phyloP scores from a whole-genome alignment of 371 early-diverging fungal species.

The Rhizopus delemar region DNA sequence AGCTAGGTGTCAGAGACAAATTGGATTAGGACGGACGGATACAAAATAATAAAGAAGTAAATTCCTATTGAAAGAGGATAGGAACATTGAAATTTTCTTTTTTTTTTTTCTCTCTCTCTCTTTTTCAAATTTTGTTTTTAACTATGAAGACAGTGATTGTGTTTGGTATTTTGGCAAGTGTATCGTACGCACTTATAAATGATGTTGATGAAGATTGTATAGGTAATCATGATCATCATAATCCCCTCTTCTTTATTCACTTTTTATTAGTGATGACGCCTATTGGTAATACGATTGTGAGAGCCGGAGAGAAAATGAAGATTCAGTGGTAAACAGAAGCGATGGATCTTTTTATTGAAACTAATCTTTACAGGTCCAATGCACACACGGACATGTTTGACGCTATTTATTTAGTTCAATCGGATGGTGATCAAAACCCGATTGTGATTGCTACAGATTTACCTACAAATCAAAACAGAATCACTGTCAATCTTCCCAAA shows the following conservation, averaged over 20 bases:
- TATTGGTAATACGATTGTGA: slow-evolving; percentile 29
- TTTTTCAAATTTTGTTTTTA: slow-evolving; percentile 1
- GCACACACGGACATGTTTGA: slow-evolving; percentile 20
- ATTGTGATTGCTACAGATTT: slow-evolving; percentile 20
- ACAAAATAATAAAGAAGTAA: not conserved
- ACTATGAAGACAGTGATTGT: not conserved
- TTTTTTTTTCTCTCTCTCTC: not conserved
- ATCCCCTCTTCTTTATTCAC: not conserved
- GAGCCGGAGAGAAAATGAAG: slow-evolving; percentile 31
- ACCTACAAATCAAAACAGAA: slow-evolving; percentile 5
- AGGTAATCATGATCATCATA: not conserved
- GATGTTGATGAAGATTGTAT: slow-evolving; percentile 2
- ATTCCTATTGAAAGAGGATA: not conserved
- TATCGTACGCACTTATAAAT: not conserved
- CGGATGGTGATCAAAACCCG: slow-evolving; percentile 18
- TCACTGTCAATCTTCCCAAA: slow-evolving; percentile 17
- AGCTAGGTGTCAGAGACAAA: no score
- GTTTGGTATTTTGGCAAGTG: slow-evolving; percentile 1
- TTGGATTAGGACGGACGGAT: no score
- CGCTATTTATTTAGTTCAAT: slow-evolving; percentile 21
- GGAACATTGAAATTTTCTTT: not conserved
- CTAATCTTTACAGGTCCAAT: slow-evolving; percentile 9
- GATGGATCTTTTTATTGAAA: not conserved
- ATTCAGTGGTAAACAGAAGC: slow-evolving; percentile 11
- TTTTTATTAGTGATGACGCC: slow-evolving; percentile 18